Base-by-base conservation (phyloP, 179 eudicot genomes). In the Patellifolia procumbens region DNA sequence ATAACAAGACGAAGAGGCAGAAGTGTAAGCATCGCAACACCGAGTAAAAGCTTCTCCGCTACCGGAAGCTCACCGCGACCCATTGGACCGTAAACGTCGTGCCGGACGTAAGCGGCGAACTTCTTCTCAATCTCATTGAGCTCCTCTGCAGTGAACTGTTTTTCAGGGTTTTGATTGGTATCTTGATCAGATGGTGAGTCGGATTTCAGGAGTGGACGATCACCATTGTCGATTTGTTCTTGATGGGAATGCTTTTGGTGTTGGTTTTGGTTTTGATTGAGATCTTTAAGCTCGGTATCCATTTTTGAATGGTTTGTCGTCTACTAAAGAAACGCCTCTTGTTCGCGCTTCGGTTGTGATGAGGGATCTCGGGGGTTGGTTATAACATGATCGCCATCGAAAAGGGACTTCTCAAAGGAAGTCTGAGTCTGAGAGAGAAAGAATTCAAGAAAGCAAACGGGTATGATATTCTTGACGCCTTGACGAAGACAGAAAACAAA, bases 31-130 rank as follows among this genome's bases (percentile, higher is more conserved):
- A 87, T 43, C 15, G 90, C 91, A 15, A 86, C 0, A 1, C 80
- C 89, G 0, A 94, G 78, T 10, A 86, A 78, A 13, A 86, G 0
- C 78, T 91, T 92, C 81, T 93, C 97, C 37, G 75, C 58, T 78
- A 76, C 70, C n/a, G 92, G 90, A 24, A 92, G 52, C 17, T 86
- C 81, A 15, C 92, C 97, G 12, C 81, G 83, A 1, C 98, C 98
- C 97, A 93, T 89, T 11, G 90, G 84, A 8, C 98, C 98, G 76
- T 92, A 92, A 16, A 89, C 81, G 26, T 94, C 97, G 73, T 74
- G 52, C 69, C 97, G 88, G 22, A 88, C 97, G 28, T 72, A 94
- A 1, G 98, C 90, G 13, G 98, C 97, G 84, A 53, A 94, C 81
- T 91, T 94, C 80, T 80, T 91, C 84, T 94, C 95, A 76, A 94